These are phyloP conservation scores for Colletotrichum orchidophilum DNA, from an alignment of 2,329 filamentous ascomycete genomes.

Conservation along the genomic window DNA sequence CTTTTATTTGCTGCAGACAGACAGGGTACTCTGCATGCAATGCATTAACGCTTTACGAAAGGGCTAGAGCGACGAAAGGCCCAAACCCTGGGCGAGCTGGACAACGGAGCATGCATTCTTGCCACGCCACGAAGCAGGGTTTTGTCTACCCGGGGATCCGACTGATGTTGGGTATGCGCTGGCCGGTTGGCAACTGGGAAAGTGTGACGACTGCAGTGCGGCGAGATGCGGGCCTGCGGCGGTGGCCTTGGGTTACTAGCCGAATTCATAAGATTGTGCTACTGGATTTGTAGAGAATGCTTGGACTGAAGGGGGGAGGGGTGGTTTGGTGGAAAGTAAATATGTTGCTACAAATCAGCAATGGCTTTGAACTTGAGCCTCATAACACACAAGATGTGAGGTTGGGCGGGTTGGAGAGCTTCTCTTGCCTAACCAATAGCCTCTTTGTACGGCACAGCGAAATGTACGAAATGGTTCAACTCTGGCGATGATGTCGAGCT, in stretches of 20 bases:
- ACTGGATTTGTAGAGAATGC: background rate
- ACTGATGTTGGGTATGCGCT: background rate
- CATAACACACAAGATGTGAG: background rate
- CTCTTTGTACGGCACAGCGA: background rate
- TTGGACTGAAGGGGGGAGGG: too few relatives aligned
- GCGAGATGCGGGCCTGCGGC: background rate
- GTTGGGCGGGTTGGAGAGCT: background rate
- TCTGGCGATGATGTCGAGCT: background rate
- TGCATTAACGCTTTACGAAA: background rate
- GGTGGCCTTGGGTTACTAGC: background rate
- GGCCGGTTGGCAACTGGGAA: background rate
- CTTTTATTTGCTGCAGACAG: background rate
- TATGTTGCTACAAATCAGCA: background rate
- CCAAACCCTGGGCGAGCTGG: background rate
- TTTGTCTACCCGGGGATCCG: background rate
- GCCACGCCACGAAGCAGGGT: constrained; percentile 3
- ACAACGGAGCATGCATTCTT: background rate
- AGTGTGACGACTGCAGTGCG: background rate
- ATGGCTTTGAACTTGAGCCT: background rate
- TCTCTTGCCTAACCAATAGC: background rate
- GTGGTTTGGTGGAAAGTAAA: background rate
- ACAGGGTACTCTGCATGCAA: constrained; percentile 4
- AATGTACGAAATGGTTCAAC: background rate
- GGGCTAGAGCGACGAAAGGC: background rate
- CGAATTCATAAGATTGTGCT: background rate